Evolutionary conservation across 1,284 basidiomycete genomes (phyloP).

Genomic region (Naganishia sp.): DNA sequence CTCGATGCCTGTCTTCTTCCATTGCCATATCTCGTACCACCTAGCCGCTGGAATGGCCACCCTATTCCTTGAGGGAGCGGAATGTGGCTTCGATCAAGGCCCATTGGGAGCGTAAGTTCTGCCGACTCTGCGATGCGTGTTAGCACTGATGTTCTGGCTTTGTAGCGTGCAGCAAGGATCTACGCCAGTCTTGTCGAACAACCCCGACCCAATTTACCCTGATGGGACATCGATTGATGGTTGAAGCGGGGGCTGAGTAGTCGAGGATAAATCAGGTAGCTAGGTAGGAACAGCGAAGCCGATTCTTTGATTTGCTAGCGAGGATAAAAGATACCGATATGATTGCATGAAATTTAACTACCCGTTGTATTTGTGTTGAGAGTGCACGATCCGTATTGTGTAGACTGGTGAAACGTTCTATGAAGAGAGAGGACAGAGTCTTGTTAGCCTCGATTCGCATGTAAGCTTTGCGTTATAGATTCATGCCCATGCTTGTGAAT

Average conservation of each 20-base stretch:
- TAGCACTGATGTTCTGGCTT: neutral
- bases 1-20: constrained; percentile 17
- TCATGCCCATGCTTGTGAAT: neutral
- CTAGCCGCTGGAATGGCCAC: constrained; percentile 28
- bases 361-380: too few species aligned
- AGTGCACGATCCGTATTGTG: too few species aligned
- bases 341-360: too few species aligned
- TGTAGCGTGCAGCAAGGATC: constrained; percentile 19
- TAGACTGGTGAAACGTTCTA: too few species aligned
- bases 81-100: constrained; percentile 13
- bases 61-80: constrained; percentile 25
- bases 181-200: constrained; percentile 12
- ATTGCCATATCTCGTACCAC: constrained; percentile 30
- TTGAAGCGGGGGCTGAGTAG: neutral
- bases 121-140: neutral
- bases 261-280: too few species aligned
- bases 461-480: neutral
- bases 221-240: constrained; percentile 6
- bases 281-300: too few species aligned
- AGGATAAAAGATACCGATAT: too few species aligned
- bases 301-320: too few species aligned
- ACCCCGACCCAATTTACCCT: constrained; percentile 13
- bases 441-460: neutral
- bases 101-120: constrained; percentile 16
- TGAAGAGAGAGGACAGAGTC: too few species aligned